Evolutionary conservation across 2,329 filamentous ascomycete genomes (phyloP).

Genomic region (Sporothrix mexicana): DNA sequence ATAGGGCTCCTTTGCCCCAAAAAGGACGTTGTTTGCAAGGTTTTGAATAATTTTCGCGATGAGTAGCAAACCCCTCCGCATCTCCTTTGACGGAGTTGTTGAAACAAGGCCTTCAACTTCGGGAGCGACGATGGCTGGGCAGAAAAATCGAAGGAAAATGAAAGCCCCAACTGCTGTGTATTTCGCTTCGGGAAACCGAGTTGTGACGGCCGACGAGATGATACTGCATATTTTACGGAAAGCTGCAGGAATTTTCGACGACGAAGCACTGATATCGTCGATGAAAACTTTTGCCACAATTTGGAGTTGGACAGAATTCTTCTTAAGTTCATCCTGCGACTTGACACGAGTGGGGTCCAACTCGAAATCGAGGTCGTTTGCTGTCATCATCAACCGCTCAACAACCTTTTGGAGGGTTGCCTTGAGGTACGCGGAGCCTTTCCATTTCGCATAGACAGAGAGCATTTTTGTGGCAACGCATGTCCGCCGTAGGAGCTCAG

Average conservation of each 20-base stretch:
- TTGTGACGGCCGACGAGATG: conserved; percentile 68
- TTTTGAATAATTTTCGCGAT: conserved; percentile 76
- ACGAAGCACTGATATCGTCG: conserved; percentile 70
- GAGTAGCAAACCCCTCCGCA: conserved; percentile 69
- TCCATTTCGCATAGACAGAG: conserved; percentile 74
- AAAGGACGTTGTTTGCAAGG: conserved; percentile 73
- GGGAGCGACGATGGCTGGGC: conserved; percentile 72
- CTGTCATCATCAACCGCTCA: conserved; percentile 68
- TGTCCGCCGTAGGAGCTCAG: conserved; percentile 69
- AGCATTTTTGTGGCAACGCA: conserved; percentile 76
- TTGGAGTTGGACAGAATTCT: conserved; percentile 68
- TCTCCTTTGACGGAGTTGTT: conserved; percentile 67
- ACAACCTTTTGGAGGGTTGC: conserved; percentile 70
- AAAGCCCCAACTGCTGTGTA: conserved; percentile 75
- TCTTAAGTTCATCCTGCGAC: conserved; percentile 67
- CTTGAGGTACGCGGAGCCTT: conserved; percentile 67
- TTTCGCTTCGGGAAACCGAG: conserved; percentile 70
- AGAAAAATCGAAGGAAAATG: conserved; percentile 74
- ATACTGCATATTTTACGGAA: conserved; percentile 73
- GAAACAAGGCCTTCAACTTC: conserved; percentile 70
- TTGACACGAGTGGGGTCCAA: conserved; percentile 67
- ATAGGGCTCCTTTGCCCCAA: conserved; percentile 73
- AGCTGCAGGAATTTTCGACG: conserved; percentile 64
- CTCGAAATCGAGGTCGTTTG: conserved; percentile 70
- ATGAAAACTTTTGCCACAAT: conserved; percentile 74